Percentiles rank a stretch among this genome's conserved stretches.
These are phyloP conservation scores for Verticillium alfalfae DNA, from an alignment of 2,329 filamentous ascomycete genomes.

Conservation along the genomic window DNA sequence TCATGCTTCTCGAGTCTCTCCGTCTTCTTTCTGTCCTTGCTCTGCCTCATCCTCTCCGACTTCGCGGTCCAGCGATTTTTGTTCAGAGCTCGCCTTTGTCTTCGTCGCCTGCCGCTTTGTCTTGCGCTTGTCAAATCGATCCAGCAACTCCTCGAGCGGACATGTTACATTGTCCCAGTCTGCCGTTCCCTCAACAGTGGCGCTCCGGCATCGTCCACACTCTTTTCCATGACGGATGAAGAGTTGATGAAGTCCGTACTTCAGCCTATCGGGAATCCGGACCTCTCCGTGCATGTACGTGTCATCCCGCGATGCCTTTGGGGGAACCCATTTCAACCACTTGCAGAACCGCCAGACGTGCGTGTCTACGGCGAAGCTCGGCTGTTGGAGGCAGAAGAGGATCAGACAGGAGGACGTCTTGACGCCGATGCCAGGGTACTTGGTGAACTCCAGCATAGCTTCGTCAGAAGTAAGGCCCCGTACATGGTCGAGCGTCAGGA, in stretches of 20 bases:
- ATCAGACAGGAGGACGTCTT: conserved; percentile 53
- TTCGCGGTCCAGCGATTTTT: too few relatives aligned
- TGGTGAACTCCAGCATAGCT: conserved; percentile 44
- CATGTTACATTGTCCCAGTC: conserved; percentile 53
- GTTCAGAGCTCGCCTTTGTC: background rate
- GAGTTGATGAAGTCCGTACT: conserved; percentile 50
- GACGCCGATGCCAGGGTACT: conserved; percentile 47
- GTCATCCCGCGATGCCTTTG: conserved; percentile 35
- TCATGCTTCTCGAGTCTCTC: background rate
- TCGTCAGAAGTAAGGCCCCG: conserved; percentile 36
- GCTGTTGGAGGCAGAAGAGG: conserved; percentile 48
- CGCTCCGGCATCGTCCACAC: conserved; percentile 39
- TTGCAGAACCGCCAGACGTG: conserved; percentile 47
- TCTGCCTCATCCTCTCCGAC: background rate
- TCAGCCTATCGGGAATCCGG: conserved; percentile 44
- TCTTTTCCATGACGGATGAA: conserved; percentile 47
- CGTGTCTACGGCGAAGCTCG: conserved; percentile 53
- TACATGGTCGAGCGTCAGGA: conserved; percentile 52
- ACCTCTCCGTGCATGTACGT: conserved; percentile 49
- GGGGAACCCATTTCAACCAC: conserved; percentile 52
- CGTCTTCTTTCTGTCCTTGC: background rate
- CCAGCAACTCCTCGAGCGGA: conserved; percentile 34
- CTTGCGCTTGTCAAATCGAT: conserved; percentile 13
- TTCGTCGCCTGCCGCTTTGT: conserved; percentile 16
- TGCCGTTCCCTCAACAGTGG: conserved; percentile 52